Base-by-base conservation (phyloP, 306 rosid genomes). In the Quercus agrifolia region DNA sequence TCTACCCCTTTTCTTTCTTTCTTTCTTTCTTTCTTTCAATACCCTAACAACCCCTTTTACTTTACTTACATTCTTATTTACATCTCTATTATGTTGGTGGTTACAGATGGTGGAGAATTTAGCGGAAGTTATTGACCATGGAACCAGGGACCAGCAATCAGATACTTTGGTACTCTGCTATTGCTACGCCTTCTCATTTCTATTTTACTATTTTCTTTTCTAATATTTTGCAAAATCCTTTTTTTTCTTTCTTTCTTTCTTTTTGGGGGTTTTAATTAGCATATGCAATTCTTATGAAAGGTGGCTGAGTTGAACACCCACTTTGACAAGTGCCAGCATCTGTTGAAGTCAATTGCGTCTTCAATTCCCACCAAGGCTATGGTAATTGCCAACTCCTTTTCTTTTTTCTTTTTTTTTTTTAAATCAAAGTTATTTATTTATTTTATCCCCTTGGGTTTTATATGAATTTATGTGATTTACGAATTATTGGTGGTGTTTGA, bases 251-350 rank as follows among this genome's bases (percentile, higher is more conserved):
- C 38, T 35, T 7, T 35, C 41, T 38, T 38, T 38, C 46, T 7
- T 41, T 41, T 8, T 35, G 6, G 44, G 17, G n/a, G 6, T 66
- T 74, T 61, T 61, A 73, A 18, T 61, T 74, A 5, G 13, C 73
- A 11, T 75, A 56, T 87, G 28, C 21, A 44, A 80, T 31, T 28
- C 20, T 63, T 80, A 41, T 82, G 79, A 19, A 77, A 92, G 98
- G 86, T 92, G 51, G 86, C 80, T 76, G 98, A 94, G 49, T 81
- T 92, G 87, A 91, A 87, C 84, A 90, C 17, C 84, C 97, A 93
- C 73, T 95, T 91, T 79, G 99, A 95, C 71, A 91, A 91, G 89
- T 95, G 96, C 80, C 99, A 87, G 85, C 93, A 90, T 63, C 88
- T 95, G 80, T 75, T 95, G 56, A 93, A 93, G 81, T 91, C 99